Evolutionary conservation across 768 basidiomycete species (phyloP).

Genomic region (Exsudoporus frostii): DNA sequence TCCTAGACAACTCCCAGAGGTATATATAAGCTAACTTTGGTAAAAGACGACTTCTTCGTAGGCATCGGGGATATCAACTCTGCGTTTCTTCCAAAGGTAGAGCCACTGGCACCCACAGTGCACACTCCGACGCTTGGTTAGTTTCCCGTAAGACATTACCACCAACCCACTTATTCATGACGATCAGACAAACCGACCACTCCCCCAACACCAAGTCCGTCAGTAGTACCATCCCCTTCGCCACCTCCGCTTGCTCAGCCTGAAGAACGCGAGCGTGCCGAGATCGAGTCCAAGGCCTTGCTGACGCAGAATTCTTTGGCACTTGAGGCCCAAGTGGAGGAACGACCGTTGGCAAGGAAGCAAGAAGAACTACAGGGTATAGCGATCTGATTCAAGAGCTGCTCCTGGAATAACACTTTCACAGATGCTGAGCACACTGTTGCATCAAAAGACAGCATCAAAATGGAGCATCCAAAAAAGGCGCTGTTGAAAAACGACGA

Average conservation of each 20-base stretch:
- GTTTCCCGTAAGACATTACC: constrained; percentile 1
- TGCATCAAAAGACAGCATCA: constrained; percentile 20
- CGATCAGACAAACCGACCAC: constrained; percentile 20
- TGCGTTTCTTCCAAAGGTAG: constrained; percentile 81
- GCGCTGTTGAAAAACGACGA: constrained; percentile 89
- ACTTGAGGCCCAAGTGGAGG: constrained; percentile 81
- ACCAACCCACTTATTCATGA: constrained; percentile 2
- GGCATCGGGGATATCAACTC: constrained; percentile 99
- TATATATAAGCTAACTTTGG: neutral
- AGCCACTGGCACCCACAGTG: constrained; percentile 38
- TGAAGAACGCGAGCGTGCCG: constrained; percentile 43
- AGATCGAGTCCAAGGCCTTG: constrained; percentile 52
- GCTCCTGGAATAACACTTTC: neutral
- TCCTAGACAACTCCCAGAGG: neutral
- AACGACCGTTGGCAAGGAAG: constrained; percentile 82
- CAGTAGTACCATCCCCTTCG: constrained; percentile 10
- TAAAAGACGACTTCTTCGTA: constrained; percentile 91
- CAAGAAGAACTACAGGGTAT: constrained; percentile 72
- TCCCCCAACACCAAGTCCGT: constrained; percentile 16
- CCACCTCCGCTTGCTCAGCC: constrained; percentile 16
- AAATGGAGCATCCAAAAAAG: constrained; percentile 54
- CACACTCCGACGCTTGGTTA: constrained; percentile 24
- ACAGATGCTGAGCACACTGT: constrained; percentile 14
- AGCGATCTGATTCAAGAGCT: constrained; percentile 16
- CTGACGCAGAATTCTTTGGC: constrained; percentile 69